Conservation (phyloP, 169 alveolate species). For the Theileria annulata region DNA sequence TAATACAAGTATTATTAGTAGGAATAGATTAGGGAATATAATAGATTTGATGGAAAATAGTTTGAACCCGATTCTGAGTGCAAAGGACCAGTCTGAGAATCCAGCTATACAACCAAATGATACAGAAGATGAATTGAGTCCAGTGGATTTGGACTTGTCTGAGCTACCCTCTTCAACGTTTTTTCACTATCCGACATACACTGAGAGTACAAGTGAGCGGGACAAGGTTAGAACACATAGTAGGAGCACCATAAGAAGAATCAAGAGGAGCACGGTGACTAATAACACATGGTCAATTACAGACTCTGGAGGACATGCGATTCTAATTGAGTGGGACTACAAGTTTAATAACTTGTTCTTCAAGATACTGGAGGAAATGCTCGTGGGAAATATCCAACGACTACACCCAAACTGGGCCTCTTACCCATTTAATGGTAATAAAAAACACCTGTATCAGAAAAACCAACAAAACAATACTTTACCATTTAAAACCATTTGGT, state of each 20-base stretch:
- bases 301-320: conserved; percentile 73
- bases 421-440: conserved; percentile 54
- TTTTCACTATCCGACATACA: conserved; percentile 40
- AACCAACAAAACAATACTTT: conserved; percentile 15
- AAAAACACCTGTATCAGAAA: conserved; percentile 24
- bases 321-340: conserved; percentile 80
- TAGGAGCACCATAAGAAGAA: conserved; percentile 47
- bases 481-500: conserved; percentile 26
- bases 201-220: conserved; percentile 48
- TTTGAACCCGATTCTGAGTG: conserved; percentile 7
- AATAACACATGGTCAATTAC: conserved; percentile 77
- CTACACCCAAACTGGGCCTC: conserved; percentile 54
- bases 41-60: conserved; percentile 46
- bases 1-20: conserved; percentile 66
- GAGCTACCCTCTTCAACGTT: conserved; percentile 34
- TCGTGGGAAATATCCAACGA: conserved; percentile 62
- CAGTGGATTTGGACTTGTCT: conserved; percentile 3
- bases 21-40: conserved; percentile 59
- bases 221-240: conserved; percentile 26
- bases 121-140: conserved; percentile 11
- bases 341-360: conserved; percentile 77
- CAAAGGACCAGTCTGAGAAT: too few relatives aligned
- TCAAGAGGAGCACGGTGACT: conserved; percentile 42
- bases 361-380: conserved; percentile 71
- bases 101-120: conserved; percentile 15